A percentile compares a stretch with the other conserved stretches of the same genome.
These are phyloP conservation scores for Adiantum capillusveneris DNA, from an alignment of 75 land plant species.

Conservation along the genomic window DNA sequence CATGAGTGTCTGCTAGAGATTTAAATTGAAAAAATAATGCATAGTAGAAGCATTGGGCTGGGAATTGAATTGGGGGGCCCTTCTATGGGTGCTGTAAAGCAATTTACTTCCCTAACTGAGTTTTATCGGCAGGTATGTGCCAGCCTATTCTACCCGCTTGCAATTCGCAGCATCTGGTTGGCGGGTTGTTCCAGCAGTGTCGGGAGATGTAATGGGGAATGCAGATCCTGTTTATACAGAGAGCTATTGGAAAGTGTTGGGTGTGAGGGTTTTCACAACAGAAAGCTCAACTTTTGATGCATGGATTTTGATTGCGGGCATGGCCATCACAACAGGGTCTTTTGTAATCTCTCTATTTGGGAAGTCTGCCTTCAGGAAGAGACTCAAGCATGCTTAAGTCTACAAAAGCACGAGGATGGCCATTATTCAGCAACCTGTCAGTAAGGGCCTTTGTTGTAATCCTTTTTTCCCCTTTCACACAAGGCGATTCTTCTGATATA, in stretches of 20 bases:
- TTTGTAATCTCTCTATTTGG: constrained; percentile 37
- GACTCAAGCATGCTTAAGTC: constrained; percentile 49
- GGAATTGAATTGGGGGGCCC: not conserved
- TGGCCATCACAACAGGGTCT: constrained; percentile 44
- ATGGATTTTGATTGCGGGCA: constrained; percentile 44
- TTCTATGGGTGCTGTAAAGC: not conserved
- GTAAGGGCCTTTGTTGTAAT: too few species aligned
- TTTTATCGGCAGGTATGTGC: constrained; percentile 63
- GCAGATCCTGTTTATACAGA: constrained; percentile 94
- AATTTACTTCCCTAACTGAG: too few species aligned
- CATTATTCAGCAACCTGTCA: too few species aligned
- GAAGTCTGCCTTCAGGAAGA: constrained; percentile 46
- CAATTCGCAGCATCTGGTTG: constrained; percentile 49
- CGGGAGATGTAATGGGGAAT: constrained; percentile 50
- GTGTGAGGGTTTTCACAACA: constrained; percentile 52
- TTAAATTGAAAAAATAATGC: too few species aligned
- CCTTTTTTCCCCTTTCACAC: too few species aligned
- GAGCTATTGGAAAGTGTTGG: constrained; percentile 77
- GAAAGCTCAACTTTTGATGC: constrained; percentile 51
- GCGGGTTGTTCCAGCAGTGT: constrained; percentile 50
- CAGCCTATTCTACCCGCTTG: constrained; percentile 90
- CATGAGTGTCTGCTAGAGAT: too few species aligned
- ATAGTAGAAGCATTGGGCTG: not conserved
- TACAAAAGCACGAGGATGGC: too few species aligned
- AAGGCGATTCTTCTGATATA: too few species aligned